Percentiles rank a stretch among this genome's conserved stretches.
Evolutionary conservation across 106 monocot genomes (phyloP).

Genomic region (Platanthera zijinensis): DNA sequence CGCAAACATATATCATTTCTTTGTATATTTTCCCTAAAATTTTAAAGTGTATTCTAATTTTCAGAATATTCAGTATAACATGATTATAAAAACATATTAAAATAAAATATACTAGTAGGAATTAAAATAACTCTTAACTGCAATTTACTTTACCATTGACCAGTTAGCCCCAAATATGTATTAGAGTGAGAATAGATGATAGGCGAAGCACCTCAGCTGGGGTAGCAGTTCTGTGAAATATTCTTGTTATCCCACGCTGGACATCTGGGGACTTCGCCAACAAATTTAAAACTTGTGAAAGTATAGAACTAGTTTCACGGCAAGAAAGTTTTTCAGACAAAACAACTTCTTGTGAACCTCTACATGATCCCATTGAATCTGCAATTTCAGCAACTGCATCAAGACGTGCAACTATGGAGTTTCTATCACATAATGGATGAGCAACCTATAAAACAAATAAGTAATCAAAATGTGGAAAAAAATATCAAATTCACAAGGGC

Average conservation of each 20-base stretch:
- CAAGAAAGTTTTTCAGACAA: constrained; percentile 16
- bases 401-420: constrained; percentile 73
- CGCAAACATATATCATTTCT: background rate
- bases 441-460: constrained; percentile 54
- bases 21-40: background rate
- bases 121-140: background rate
- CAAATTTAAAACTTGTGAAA: constrained; percentile 60
- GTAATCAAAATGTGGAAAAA: constrained; percentile 3
- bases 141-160: background rate
- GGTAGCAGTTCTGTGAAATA: constrained; percentile 74
- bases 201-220: constrained; percentile 49
- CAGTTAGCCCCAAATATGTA: background rate
- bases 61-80: background rate
- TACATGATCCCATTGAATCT: constrained; percentile 59
- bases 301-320: constrained; percentile 30
- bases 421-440: constrained; percentile 79
- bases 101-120: background rate
- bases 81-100: background rate
- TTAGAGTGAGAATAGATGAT: constrained; percentile 1
- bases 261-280: constrained; percentile 64
- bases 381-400: constrained; percentile 92
- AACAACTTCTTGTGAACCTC: constrained; percentile 17
- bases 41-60: background rate
- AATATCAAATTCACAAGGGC: background rate
- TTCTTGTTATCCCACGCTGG: constrained; percentile 90